Evolutionary conservation across 176 grass and related monocot genomes (phyloP), one percentile per base, ranked within the genome.

Genomic region (Oryza officinalis): DNA sequence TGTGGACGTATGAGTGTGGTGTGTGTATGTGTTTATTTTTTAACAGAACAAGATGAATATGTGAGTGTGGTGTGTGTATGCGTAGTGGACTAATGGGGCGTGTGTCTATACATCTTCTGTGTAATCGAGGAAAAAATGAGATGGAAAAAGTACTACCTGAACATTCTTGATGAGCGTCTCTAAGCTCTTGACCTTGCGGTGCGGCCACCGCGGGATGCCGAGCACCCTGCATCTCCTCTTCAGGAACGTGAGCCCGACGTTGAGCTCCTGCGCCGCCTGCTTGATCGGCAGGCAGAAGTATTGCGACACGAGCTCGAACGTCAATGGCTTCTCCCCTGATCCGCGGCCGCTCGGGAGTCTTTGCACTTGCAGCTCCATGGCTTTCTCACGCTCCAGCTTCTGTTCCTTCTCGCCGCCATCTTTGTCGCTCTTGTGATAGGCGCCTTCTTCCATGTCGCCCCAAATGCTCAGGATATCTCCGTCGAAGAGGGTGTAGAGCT

Each of bases 121-220:
- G 1, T 40, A 41, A 41, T 41, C 8, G 38, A 38, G 37, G 7
- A 10, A 41, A 11, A 41, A 41, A 41, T 10, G 40, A 41, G 40
- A 88, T 37, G 5, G 17, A 69, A 46, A 81, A 27, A 27, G 46
- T 54, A 22, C 52, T 20, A 89, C 82, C 87, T 89, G 78, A 54
- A 87, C 69, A 49, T 92, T 91, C 14, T 67, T 52, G 33, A 94
- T 87, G 14, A 94, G 81, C 3, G 46, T 72, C 44, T 94, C 64
- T 57, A 92, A 63, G 50, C 87, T 92, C 70, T 92, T 89, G 78
- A 94, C 54, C 89, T 91, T 89, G 54, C 92, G 63, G 35, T 89
- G 78, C 10, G 92, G 87, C 89, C 92, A 94, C 13, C 84, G 66
- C 1, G 84, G 28, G 23, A 94, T 87, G 72, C 81, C 87, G 6